Evolutionary conservation across 371 early-diverging fungal species (phyloP), one percentile per base, ranked within the genome.

Genomic region (Catenaria anguillulae): DNA sequence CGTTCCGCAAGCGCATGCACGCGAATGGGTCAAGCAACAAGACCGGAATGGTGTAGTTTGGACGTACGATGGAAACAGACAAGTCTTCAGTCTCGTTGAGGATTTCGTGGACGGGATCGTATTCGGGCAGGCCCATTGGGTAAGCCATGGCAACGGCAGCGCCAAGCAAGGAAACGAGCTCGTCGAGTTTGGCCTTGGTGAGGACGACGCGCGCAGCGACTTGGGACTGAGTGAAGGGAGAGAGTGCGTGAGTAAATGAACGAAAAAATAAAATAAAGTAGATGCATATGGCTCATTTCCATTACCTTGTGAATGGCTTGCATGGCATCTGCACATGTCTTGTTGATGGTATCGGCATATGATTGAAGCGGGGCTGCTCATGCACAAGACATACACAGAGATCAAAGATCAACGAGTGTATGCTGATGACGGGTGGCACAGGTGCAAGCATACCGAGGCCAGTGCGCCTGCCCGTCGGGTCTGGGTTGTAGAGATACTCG

Each of bases 111-210:
- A 70, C 72, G 3, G 80, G 73, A 42, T 80, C 80, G 66, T 68
- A 74, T 17, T 71, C 71, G 3, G 79, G 77, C 46, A 80, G 60
- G 0, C 79, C 79, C 68, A 69, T 71, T 2, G 80, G 79, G 63
- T 72, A 78, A 26, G 72, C 76, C 23, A 75, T 76, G 33, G 66
- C 69, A 24, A 77, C 42, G 1, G 78, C 77, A 8, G 71, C 79
- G 19, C 65, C 62, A 33, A 80, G 65, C 59, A 50, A 55, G 34
- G 52, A 37, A 58, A 79, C 56, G 2, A 68, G 68, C 36, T 70
- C 69, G 34, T 67, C 52, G 33, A 80, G 67, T 6, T 46, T 35
- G n/a, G 66, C 63, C 17, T 31, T 35, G 29, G 59, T 58, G 43
- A 19, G 8, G 1, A 33, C 26, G 40, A 33, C 13, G 13, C n/a